Percentiles rank a stretch among this genome's conserved stretches.
These are phyloP conservation scores for Adiantum capillusveneris DNA, from an alignment of 75 land plant species.

Conservation along the genomic window DNA sequence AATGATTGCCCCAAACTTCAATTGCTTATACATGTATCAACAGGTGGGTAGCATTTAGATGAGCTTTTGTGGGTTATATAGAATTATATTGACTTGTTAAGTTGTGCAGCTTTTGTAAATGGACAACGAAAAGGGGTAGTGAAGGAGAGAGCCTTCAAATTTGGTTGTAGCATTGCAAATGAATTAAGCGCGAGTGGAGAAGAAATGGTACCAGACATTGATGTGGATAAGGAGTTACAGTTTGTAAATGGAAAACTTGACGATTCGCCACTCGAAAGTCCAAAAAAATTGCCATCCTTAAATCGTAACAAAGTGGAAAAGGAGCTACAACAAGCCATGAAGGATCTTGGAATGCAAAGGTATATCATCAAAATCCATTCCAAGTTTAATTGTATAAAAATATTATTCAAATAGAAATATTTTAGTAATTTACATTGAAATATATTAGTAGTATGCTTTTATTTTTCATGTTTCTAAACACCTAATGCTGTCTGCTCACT, in stretches of 20 bases:
- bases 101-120: conserved; percentile 75
- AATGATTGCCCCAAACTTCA: conserved; percentile 58
- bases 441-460: too few relatives aligned
- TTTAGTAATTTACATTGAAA: too few relatives aligned
- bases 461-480: too few relatives aligned
- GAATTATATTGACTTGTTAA: too few relatives aligned
- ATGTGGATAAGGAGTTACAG: conserved; percentile 14
- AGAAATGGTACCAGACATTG: conserved; percentile 8
- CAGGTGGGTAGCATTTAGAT: conserved; percentile 59
- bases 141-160: conserved; percentile 60
- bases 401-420: too few relatives aligned
- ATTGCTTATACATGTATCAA: conserved; percentile 79
- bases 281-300: too few relatives aligned
- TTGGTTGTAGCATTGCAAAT: conserved; percentile 59
- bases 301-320: too few relatives aligned
- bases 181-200: conserved; percentile 16
- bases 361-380: too few relatives aligned
- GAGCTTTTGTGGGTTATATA: too few relatives aligned
- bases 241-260: neutral
- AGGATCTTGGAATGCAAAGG: conserved; percentile 71
- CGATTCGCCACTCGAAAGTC: too few relatives aligned
- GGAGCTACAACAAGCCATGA: conserved; percentile 27
- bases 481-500: neutral
- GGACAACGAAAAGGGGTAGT: conserved; percentile 63
- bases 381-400: too few relatives aligned